Base-by-base conservation (phyloP, 805 yeast species). In the Wickerhamomyces bovis region DNA sequence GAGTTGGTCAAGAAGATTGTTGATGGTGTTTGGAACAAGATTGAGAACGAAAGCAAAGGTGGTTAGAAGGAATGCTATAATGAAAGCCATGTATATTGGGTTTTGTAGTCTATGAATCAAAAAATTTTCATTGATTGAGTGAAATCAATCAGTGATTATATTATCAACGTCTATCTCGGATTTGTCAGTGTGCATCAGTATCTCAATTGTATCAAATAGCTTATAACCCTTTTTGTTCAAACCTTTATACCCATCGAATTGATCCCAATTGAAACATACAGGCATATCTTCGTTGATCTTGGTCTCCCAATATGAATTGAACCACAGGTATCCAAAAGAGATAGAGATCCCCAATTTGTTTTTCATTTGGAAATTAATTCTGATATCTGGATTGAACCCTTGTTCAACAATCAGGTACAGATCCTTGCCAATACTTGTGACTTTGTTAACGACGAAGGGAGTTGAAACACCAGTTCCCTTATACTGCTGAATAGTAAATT, bases 201-300 rank as follows among this genome's bases (percentile, higher is more conserved):
- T 21, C 30, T 52, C 55, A 47, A 43, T 36, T 11, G 19, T 44
- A n/a, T 80, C 81, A 54, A 85, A 83, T 11, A 75, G 53, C 50
- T 70, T 68, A 4, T 67, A 46, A 0, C 89, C 89, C 51, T 73
- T 75, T 41, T 68, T 68, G n/a, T 58, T 56, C 1, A 80, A 72
- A 2, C 94, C 95, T 52, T 74, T 73, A 47, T 71, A 72, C 0
- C 95, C 95, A 62, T 86, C 95, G 54, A 83, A 66, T 0, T 76
- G 72, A 3, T 69, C 67, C 82, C 83, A 80, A 36, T 16, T 11
- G 30, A 46, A 51, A 15, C 16, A 15, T 2, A 26, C 19, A 10
- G 44, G 36, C 4, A 16, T 41, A 4, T 47, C 45, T 28, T 54
- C 47, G 40, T 58, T 53, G 13, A 52, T 48, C 35, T 59, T 41